Evolutionary conservation across 2,329 filamentous ascomycete species (phyloP).

Genomic region (Ascochyta rabiei): DNA sequence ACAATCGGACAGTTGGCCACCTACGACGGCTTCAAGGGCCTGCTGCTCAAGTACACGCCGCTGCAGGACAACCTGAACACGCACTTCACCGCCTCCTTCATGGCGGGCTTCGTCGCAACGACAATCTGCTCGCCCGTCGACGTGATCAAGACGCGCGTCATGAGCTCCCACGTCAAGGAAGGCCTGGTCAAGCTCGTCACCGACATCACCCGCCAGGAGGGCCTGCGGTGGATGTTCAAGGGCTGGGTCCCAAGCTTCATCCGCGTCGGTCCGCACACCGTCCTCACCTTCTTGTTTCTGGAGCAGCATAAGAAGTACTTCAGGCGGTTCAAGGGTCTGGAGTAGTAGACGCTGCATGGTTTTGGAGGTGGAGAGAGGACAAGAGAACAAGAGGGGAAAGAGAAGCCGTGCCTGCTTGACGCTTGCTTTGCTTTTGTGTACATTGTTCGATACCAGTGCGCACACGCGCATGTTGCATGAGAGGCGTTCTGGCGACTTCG

Average conservation of each 20-base stretch:
- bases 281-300: conserved; percentile 84
- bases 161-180: conserved; percentile 67
- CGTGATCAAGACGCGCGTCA: conserved; percentile 87
- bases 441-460: conserved; percentile 15
- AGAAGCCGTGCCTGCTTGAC: background rate
- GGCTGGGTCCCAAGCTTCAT: conserved; percentile 85
- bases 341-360: conserved; percentile 9
- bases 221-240: conserved; percentile 83
- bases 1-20: conserved; percentile 82
- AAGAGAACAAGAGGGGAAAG: too few species aligned
- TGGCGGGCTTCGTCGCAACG: conserved; percentile 82
- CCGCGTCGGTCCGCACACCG: conserved; percentile 74
- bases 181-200: conserved; percentile 65
- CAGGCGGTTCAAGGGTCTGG: conserved; percentile 45
- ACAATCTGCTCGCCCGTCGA: conserved; percentile 86
- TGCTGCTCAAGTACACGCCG: conserved; percentile 69
- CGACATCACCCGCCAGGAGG: conserved; percentile 73
- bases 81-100: conserved; percentile 77
- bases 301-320: conserved; percentile 86
- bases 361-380: too few species aligned
- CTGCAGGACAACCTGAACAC: conserved; percentile 72
- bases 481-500: conserved; percentile 7
- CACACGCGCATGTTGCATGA: conserved; percentile 11
- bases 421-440: conserved; percentile 1
- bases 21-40: conserved; percentile 80